These are phyloP conservation scores for Irpex sp. DNA, from an alignment of 1,284 basidiomycete species.

Conservation along the genomic window DNA sequence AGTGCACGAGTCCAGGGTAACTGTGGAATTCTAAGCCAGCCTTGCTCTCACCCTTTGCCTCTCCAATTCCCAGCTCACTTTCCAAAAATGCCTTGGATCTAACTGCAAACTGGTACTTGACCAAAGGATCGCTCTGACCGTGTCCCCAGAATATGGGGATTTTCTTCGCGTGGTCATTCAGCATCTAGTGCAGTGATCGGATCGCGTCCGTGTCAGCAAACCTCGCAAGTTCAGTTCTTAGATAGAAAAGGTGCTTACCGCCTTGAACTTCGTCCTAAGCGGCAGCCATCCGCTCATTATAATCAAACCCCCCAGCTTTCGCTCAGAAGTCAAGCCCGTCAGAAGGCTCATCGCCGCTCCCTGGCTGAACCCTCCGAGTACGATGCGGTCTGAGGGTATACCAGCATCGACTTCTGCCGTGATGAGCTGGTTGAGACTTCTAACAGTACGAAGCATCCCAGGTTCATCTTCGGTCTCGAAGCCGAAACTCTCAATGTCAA, in stretches of 20 bases:
- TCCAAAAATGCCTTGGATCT: slow-evolving; percentile 54
- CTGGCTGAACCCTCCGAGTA: slow-evolving; percentile 88
- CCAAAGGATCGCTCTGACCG: slow-evolving; percentile 74
- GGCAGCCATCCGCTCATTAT: slow-evolving; percentile 79
- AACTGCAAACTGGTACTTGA: slow-evolving; percentile 48
- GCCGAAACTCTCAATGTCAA: slow-evolving; percentile 59
- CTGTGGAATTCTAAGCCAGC: slow-evolving; percentile 42
- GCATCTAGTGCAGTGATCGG: slow-evolving; percentile 40
- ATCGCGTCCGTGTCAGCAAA: neutral
- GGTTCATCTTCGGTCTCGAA: slow-evolving; percentile 74
- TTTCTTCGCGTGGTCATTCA: slow-evolving; percentile 48
- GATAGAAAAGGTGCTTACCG: slow-evolving; percentile 37
- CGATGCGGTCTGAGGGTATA: slow-evolving; percentile 60
- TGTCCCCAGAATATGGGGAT: slow-evolving; percentile 89
- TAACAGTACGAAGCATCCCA: slow-evolving; percentile 66
- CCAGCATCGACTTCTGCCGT: slow-evolving; percentile 72
- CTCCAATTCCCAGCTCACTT: slow-evolving; percentile 40
- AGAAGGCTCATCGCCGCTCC: slow-evolving; percentile 80
- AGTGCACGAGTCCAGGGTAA: slow-evolving; percentile 63
- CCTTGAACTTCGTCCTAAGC: slow-evolving; percentile 58
- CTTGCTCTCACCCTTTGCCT: slow-evolving; percentile 22
- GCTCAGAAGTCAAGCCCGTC: slow-evolving; percentile 63
- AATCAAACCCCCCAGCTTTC: slow-evolving; percentile 71
- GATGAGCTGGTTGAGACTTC: slow-evolving; percentile 67
- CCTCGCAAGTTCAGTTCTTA: slow-evolving; percentile 8